Evolutionary conservation across 2,329 filamentous ascomycete genomes (phyloP).

Genomic region (Aphanoascus verrucosus): DNA sequence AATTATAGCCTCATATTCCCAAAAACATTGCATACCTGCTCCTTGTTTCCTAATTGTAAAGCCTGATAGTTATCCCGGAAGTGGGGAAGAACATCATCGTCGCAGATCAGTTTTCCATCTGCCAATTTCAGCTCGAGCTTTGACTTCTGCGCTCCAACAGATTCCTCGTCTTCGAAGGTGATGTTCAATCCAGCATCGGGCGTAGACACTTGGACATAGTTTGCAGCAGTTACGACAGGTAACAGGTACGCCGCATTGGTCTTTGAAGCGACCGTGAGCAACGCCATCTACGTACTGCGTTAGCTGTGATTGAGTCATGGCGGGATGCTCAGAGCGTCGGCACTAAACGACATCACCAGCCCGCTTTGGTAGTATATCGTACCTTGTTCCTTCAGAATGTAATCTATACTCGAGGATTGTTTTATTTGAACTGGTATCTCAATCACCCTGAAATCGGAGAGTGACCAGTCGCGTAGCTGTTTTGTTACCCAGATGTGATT

Average conservation of each 20-base stretch:
- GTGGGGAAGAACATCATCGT: conserved; percentile 16
- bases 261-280: conserved; percentile 18
- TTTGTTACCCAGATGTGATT: too few relatives aligned
- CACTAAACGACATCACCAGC: too few relatives aligned
- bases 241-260: conserved; percentile 15
- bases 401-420: too few relatives aligned
- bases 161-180: conserved; percentile 16
- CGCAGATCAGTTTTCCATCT: conserved; percentile 14
- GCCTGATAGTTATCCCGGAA: conserved; percentile 14
- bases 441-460: too few relatives aligned
- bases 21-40: conserved; percentile 13
- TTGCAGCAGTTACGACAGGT: conserved; percentile 16
- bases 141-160: conserved; percentile 13
- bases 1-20: neutral
- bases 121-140: conserved; percentile 15
- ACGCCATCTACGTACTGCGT: conserved; percentile 10
- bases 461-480: too few relatives aligned
- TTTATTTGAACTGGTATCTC: too few relatives aligned
- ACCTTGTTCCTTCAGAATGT: too few relatives aligned
- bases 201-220: conserved; percentile 14
- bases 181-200: conserved; percentile 12
- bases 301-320: neutral
- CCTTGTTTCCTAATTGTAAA: conserved; percentile 15
- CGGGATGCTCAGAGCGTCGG: neutral
- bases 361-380: too few relatives aligned